Evolutionary conservation across 345 rosid species (phyloP).

Genomic region (Erodium maritimum): DNA sequence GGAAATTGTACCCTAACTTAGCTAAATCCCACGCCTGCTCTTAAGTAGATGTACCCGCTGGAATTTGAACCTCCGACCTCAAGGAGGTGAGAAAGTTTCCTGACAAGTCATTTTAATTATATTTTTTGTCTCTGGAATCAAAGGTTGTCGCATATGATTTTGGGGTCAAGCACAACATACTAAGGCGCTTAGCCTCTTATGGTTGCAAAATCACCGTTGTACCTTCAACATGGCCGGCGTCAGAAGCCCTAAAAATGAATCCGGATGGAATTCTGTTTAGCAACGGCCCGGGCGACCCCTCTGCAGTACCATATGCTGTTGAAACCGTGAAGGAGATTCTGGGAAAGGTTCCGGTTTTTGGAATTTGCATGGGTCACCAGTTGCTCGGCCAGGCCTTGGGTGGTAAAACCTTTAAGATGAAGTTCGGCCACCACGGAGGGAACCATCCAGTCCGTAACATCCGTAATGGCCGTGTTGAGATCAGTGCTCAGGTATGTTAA

Average conservation of each 20-base stretch:
- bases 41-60: too few species aligned
- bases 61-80: too few species aligned
- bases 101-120: conserved; percentile 5
- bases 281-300: conserved; percentile 97
- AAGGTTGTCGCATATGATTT: conserved; percentile 88
- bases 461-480: conserved; percentile 65
- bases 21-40: too few species aligned
- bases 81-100: too few species aligned
- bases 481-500: conserved; percentile 75
- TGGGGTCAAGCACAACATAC: conserved; percentile 87
- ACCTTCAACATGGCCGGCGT: conserved; percentile 85
- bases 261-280: conserved; percentile 96
- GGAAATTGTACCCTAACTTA: too few species aligned
- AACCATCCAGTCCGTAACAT: conserved; percentile 82
- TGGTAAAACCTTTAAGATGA: conserved; percentile 92
- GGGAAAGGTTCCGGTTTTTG: conserved; percentile 86
- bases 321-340: conserved; percentile 66
- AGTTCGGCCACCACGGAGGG: conserved; percentile 97
- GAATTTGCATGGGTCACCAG: conserved; percentile 99
- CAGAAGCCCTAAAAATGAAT: conserved; percentile 63
- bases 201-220: conserved; percentile 86
- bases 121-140: conserved; percentile 12
- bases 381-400: conserved; percentile 94
- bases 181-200: conserved; percentile 68
- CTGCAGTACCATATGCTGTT: conserved; percentile 93